Evolutionary conservation across 768 basidiomycete species (phyloP).

Genomic region (Macrolepiota albuminosa): DNA sequence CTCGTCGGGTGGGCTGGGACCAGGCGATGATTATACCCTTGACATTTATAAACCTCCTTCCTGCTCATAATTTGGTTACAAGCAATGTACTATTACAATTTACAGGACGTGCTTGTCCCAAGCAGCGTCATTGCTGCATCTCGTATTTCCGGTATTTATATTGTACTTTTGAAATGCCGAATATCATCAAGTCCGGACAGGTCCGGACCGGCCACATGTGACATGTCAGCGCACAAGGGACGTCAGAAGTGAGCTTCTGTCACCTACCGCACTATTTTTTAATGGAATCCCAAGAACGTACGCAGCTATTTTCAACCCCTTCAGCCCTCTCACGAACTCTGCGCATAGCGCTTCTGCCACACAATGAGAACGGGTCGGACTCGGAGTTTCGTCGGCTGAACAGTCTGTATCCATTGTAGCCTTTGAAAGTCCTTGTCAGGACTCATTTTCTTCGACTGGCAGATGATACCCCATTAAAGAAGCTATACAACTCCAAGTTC

Average conservation of each 20-base stretch:
- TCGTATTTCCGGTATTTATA: too few relatives aligned
- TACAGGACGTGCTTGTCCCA: constrained; percentile 20
- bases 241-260: not conserved
- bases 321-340: not conserved
- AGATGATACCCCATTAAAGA: not conserved
- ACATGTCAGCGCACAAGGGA: not conserved
- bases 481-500: constrained; percentile 3
- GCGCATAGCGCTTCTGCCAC: not conserved
- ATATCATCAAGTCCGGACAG: not conserved
- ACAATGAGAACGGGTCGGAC: not conserved
- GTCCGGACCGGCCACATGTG: not conserved
- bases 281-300: constrained; percentile 1
- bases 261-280: not conserved
- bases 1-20: constrained; percentile 27
- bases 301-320: not conserved
- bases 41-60: too few relatives aligned
- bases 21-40: constrained; percentile 5
- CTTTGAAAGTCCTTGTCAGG: not conserved
- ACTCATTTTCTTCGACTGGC: not conserved
- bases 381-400: not conserved
- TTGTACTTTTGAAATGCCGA: too few relatives aligned
- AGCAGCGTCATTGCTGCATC: too few relatives aligned
- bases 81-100: too few relatives aligned
- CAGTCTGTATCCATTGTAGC: not conserved
- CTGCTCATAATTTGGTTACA: too few relatives aligned